Base-by-base conservation (phyloP, 306 rosid species). In the Cicer arietinum region DNA sequence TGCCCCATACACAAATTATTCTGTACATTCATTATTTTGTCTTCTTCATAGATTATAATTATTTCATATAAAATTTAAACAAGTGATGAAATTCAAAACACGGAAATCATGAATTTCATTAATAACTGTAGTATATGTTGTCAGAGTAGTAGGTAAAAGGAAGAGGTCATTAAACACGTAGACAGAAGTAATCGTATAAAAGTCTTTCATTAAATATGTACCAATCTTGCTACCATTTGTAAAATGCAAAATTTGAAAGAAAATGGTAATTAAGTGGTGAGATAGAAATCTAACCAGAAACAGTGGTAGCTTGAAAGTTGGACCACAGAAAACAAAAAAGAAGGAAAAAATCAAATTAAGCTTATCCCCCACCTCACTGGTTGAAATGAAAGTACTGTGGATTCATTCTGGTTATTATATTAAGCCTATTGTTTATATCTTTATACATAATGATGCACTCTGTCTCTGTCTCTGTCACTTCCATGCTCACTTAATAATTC, bases 251-350 rank as follows among this genome's bases (percentile, higher is more conserved):
- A 25, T 25, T 25, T 25, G 30, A 25, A 25, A 25, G 30, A 25
- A 25, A 25, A 25, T 25, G 30, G 30, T 25, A 25, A 25, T 25
- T 25, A 25, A 25, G 30, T 25, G 30, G 30, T 41, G 58, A 7
- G 48, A 57, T 58, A 8, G 10, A 43, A 10, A 35, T 37, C 12
- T 53, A 50, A 67, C 67, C 75, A 7, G 48, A 51, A 72, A 20
- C 22, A 6, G 39, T 57, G 37, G 2, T 14, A 30, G 47, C 4
- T 14, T 44, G 47, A 69, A 67, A 76, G 47, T 13, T 7, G 6
- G 71, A 61, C 66, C 13, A 13, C 18, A 12, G 7, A 30, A 44
- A 43, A 25, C 0, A 2, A 53, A 41, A 64, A 41, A 64, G 35
- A 16, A 42, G 10, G 37, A 64, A 16, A 35, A 18, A 60, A 12